These are phyloP conservation scores for Polychaeton citri DNA, from an alignment of 2,329 filamentous ascomycete species.

Conservation along the genomic window DNA sequence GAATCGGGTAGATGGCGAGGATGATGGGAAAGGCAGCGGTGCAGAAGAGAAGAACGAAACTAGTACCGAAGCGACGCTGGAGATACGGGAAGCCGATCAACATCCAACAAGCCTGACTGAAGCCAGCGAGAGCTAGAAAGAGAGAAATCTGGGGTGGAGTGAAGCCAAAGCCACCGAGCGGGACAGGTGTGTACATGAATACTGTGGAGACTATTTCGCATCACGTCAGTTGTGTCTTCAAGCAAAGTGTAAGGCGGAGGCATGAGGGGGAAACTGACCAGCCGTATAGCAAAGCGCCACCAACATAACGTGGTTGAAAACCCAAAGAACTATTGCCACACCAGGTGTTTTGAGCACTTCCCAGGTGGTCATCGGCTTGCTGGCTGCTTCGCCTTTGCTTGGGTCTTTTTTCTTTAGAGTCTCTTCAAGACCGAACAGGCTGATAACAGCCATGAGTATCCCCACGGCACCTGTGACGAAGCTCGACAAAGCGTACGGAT, in stretches of 20 bases:
- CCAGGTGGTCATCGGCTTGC: conserved; percentile 30
- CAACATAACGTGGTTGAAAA: conserved; percentile 53
- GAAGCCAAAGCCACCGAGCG: conserved; percentile 54
- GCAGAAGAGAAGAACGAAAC: conserved; percentile 48
- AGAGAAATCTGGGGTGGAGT: conserved; percentile 49
- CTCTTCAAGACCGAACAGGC: conserved; percentile 43
- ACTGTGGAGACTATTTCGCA: conserved; percentile 41
- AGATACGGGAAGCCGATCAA: conserved; percentile 55
- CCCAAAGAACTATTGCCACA: conserved; percentile 51
- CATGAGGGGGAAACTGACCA: conserved; percentile 1
- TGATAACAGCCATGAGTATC: conserved; percentile 38
- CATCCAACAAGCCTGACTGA: conserved; percentile 58
- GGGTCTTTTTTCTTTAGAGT: conserved; percentile 15
- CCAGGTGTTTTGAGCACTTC: conserved; percentile 50
- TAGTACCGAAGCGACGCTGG: conserved; percentile 53
- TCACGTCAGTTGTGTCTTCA: background rate
- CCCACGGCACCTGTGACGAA: conserved; percentile 45
- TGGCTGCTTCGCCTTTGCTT: conserved; percentile 2
- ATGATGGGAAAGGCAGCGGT: conserved; percentile 49
- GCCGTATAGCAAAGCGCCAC: conserved; percentile 62
- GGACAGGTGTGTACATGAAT: conserved; percentile 51
- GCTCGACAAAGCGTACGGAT: conserved; percentile 53
- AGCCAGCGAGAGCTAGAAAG: conserved; percentile 51
- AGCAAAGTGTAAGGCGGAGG: no score
- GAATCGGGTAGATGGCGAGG: conserved; percentile 40